A percentile compares a stretch with the other conserved stretches of the same genome.
These are phyloP conservation scores for Leptodermis oblonga DNA, from an alignment of 257 asterid genomes.

Conservation along the genomic window DNA sequence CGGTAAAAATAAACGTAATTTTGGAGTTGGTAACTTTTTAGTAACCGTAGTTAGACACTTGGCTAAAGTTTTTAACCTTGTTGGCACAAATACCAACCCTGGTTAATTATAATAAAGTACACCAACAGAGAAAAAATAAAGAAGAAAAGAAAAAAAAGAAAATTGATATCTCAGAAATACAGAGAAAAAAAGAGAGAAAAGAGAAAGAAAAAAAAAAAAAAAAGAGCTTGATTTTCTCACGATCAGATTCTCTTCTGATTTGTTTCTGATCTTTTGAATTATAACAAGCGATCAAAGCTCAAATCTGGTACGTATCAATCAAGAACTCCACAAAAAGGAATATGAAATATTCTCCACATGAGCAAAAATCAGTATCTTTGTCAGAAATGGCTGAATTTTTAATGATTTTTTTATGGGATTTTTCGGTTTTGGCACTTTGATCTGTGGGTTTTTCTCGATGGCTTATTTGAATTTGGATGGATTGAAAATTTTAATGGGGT, in stretches of 20 bases:
- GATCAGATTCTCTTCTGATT: slow-evolving; percentile 61
- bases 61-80: not conserved
- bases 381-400: slow-evolving; percentile 17
- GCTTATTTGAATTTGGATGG: too few species aligned
- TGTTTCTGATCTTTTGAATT: slow-evolving; percentile 42
- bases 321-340: not conserved
- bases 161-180: slow-evolving; percentile 21
- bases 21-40: too few species aligned
- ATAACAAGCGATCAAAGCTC: slow-evolving; percentile 31
- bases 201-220: too few species aligned
- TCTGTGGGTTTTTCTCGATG: slow-evolving; percentile 33
- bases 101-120: slow-evolving; percentile 11
- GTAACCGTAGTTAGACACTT: slow-evolving; percentile 16
- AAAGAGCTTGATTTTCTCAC: slow-evolving; percentile 42
- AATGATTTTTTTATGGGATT: slow-evolving; percentile 23
- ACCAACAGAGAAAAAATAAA: not conserved
- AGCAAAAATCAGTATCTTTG: slow-evolving; percentile 11
- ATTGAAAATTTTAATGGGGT: slow-evolving; percentile 20
- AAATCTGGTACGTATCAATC: slow-evolving; percentile 65
- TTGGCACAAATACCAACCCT: not conserved
- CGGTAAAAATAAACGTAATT: too few species aligned
- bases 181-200: slow-evolving; percentile 25
- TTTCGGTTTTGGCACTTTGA: slow-evolving; percentile 33
- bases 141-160: not conserved
- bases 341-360: not conserved